phyloP scores from a whole-genome alignment of 306 rosid species.

The Rosa chinensis region DNA sequence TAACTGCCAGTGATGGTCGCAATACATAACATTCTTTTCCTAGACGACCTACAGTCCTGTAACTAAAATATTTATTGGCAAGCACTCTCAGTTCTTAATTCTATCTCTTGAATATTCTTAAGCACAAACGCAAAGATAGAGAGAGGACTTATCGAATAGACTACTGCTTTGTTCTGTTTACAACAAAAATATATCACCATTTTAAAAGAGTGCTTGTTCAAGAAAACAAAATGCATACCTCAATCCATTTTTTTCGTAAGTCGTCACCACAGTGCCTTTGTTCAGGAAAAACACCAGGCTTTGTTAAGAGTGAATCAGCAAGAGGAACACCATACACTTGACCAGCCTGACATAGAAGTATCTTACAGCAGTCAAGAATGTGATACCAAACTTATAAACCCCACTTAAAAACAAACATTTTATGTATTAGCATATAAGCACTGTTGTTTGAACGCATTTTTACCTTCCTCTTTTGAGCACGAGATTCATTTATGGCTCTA shows the following conservation, averaged over 20 bases:
- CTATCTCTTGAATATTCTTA: constrained; percentile 1
- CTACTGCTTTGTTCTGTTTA: neutral
- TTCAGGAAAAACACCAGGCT: constrained; percentile 81
- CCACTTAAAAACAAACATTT: constrained; percentile 4
- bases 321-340: constrained; percentile 92
- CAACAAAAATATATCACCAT: neutral
- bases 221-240: constrained; percentile 45
- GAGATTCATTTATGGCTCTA: constrained; percentile 94
- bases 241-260: constrained; percentile 86
- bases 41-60: neutral
- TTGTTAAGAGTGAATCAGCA: constrained; percentile 71
- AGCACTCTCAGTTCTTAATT: neutral
- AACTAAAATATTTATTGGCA: neutral
- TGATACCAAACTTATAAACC: constrained; percentile 3
- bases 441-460: neutral
- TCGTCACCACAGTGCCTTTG: constrained; percentile 75
- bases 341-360: constrained; percentile 78
- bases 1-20: neutral
- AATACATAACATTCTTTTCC: neutral
- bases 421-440: neutral
- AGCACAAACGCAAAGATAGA: neutral
- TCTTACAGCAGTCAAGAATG: constrained; percentile 30
- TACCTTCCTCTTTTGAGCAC: constrained; percentile 96
- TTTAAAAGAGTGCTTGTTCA: neutral
- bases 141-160: neutral